A percentile compares a stretch with the other conserved stretches of the same genome.
Evolutionary conservation across 148 eudicot genomes (phyloP).

Genomic region (Spergularia bocconei): DNA sequence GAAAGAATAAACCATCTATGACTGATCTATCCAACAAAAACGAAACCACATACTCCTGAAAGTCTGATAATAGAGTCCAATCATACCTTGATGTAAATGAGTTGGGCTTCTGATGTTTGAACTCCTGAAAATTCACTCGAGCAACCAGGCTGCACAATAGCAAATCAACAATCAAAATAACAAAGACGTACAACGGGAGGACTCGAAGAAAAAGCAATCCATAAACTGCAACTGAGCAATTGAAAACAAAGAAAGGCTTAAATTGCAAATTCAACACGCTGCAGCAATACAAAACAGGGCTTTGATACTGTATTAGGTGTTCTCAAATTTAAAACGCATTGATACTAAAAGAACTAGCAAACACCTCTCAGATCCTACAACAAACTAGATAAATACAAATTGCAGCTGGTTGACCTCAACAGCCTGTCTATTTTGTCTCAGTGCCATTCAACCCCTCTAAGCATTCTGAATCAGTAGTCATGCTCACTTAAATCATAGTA

Average conservation of each 20-base stretch:
- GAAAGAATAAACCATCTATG: neutral
- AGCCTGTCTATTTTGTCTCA: neutral
- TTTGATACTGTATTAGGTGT: neutral
- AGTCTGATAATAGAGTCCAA: neutral
- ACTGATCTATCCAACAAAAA: neutral
- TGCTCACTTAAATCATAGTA: neutral
- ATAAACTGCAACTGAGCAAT: neutral
- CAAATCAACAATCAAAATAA: neutral
- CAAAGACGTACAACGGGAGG: neutral
- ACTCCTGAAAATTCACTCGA: constrained; percentile 75
- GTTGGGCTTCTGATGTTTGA: constrained; percentile 68
- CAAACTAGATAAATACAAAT: neutral
- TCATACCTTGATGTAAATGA: constrained; percentile 72
- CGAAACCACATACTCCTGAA: neutral
- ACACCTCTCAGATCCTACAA: neutral
- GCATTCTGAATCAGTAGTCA: neutral
- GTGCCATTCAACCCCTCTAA: neutral
- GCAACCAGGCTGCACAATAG: constrained; percentile 82
- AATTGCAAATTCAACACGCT: constrained; percentile 3
- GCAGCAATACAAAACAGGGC: neutral
- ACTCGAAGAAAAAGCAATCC: neutral
- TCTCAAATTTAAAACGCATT: neutral
- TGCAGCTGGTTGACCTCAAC: neutral
- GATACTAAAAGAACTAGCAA: neutral
- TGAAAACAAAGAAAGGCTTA: too few relatives aligned